phyloP scores from a whole-genome alignment of 2,329 filamentous ascomycete species.

The Penicillium sp. region DNA sequence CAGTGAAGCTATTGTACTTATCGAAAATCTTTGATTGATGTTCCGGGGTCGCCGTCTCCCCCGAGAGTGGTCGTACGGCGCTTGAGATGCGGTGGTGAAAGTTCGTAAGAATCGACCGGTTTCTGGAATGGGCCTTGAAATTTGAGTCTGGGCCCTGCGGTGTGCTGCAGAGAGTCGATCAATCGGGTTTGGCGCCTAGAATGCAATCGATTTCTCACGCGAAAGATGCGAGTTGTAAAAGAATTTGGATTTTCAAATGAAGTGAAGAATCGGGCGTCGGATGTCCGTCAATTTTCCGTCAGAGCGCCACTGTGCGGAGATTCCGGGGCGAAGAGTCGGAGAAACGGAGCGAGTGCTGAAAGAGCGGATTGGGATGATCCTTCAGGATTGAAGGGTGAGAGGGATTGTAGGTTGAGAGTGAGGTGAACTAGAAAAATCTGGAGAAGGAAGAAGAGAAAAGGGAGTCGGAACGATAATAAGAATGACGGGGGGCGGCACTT shows the following conservation, averaged over 20 bases:
- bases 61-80: slow-evolving; percentile 38
- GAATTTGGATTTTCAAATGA: slow-evolving; percentile 1
- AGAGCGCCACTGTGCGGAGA: slow-evolving; percentile 19
- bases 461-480: slow-evolving; percentile 23
- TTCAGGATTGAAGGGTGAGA: neutral
- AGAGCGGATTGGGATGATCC: slow-evolving; percentile 16
- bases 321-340: slow-evolving; percentile 1
- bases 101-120: slow-evolving; percentile 15
- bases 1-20: slow-evolving; percentile 4
- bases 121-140: slow-evolving; percentile 5
- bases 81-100: slow-evolving; percentile 20
- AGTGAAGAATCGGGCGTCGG: slow-evolving; percentile 7
- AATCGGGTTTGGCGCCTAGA: slow-evolving; percentile 13
- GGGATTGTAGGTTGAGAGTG: neutral
- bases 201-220: slow-evolving; percentile 14
- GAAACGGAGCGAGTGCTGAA: slow-evolving; percentile 5
- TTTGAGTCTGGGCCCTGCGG: slow-evolving; percentile 14
- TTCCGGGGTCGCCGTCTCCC: slow-evolving; percentile 39
- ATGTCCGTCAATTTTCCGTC: slow-evolving; percentile 11
- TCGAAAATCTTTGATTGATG: slow-evolving; percentile 11
- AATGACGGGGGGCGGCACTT: slow-evolving; percentile 22
- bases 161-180: slow-evolving; percentile 16
- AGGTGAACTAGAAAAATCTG: slow-evolving; percentile 3
- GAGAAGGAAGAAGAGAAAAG: slow-evolving; percentile 11
- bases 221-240: slow-evolving; percentile 6